Percentiles rank a stretch among this genome's conserved stretches.
Evolutionary conservation across 257 asterid species (phyloP).

Genomic region (Primulina tabacum): DNA sequence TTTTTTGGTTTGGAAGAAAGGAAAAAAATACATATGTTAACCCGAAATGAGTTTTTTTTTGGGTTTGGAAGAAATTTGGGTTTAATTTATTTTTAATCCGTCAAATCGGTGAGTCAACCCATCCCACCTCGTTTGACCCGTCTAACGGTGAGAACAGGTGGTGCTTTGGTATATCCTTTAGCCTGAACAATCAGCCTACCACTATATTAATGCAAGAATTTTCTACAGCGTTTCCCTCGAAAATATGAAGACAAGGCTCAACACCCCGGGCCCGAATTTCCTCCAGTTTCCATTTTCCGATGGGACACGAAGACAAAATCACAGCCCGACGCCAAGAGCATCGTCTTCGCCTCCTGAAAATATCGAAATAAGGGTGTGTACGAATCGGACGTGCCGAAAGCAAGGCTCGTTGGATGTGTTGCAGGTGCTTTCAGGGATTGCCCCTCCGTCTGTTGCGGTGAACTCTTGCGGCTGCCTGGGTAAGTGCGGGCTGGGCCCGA

Average conservation of each 20-base stretch:
- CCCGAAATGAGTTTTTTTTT: no score
- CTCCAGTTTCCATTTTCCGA: constrained; percentile 28
- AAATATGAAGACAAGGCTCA: constrained; percentile 28
- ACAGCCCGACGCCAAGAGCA: constrained; percentile 21
- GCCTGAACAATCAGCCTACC: no score
- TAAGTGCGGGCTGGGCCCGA: constrained; percentile 82
- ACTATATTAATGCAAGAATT: no score
- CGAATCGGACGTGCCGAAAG: constrained; percentile 69
- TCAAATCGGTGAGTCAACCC: no score
- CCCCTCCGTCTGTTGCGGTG: constrained; percentile 63
- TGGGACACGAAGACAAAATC: constrained; percentile 13
- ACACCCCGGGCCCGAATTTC: constrained; percentile 2
- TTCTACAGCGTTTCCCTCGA: background rate
- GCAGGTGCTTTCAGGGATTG: constrained; percentile 69
- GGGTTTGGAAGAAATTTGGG: no score
- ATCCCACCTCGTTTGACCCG: no score
- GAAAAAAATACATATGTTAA: no score
- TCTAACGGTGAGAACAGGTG: no score
- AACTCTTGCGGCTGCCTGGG: constrained; percentile 88
- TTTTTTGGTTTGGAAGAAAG: no score
- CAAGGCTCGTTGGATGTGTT: constrained; percentile 75
- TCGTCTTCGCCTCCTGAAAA: constrained; percentile 22
- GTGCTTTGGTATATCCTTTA: no score
- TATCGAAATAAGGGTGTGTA: constrained; percentile 66
- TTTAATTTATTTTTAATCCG: no score